Evolutionary conservation across 2,329 filamentous ascomycete species (phyloP).

Genomic region (Onygenales sp.): DNA sequence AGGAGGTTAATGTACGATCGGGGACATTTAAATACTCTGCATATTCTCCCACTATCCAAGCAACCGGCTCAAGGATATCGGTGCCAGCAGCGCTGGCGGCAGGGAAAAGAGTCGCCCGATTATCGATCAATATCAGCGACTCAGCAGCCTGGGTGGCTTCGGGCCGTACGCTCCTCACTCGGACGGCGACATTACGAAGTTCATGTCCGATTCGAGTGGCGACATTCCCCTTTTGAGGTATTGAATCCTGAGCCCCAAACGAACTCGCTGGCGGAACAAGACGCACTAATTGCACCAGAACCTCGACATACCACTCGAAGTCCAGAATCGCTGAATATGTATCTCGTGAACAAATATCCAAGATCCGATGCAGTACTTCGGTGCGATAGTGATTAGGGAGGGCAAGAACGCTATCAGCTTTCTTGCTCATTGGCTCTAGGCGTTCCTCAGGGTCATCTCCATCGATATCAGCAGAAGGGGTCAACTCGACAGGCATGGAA

Average conservation of each 20-base stretch:
- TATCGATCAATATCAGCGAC: slow-evolving; percentile 54
- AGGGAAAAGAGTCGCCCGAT: slow-evolving; percentile 49
- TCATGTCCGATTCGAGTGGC: slow-evolving; percentile 62
- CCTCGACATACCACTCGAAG: slow-evolving; percentile 96
- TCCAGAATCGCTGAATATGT: slow-evolving; percentile 80
- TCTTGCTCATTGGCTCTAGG: slow-evolving; percentile 45
- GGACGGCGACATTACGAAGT: slow-evolving; percentile 80
- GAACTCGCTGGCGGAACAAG: slow-evolving; percentile 34
- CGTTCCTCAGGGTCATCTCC: slow-evolving; percentile 48
- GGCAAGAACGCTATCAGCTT: slow-evolving; percentile 43
- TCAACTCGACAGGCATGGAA: slow-evolving; percentile 29
- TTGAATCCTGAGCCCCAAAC: slow-evolving; percentile 9
- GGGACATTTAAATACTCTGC: slow-evolving; percentile 60
- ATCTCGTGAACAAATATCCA: slow-evolving; percentile 81
- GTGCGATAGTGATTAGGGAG: slow-evolving; percentile 79
- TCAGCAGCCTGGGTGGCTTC: slow-evolving; percentile 80
- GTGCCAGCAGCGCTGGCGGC: slow-evolving; percentile 40
- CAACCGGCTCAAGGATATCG: slow-evolving; percentile 63
- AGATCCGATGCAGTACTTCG: slow-evolving; percentile 71
- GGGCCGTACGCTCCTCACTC: slow-evolving; percentile 72
- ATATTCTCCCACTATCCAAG: slow-evolving; percentile 87
- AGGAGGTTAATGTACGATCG: slow-evolving; percentile 60
- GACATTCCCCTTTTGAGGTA: slow-evolving; percentile 15
- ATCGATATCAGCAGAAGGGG: slow-evolving; percentile 46
- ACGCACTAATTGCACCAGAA: slow-evolving; percentile 75